Evolutionary conservation across 768 basidiomycete genomes (phyloP), one percentile per base, ranked within the genome.

Genomic region (Termitomyces sp.): DNA sequence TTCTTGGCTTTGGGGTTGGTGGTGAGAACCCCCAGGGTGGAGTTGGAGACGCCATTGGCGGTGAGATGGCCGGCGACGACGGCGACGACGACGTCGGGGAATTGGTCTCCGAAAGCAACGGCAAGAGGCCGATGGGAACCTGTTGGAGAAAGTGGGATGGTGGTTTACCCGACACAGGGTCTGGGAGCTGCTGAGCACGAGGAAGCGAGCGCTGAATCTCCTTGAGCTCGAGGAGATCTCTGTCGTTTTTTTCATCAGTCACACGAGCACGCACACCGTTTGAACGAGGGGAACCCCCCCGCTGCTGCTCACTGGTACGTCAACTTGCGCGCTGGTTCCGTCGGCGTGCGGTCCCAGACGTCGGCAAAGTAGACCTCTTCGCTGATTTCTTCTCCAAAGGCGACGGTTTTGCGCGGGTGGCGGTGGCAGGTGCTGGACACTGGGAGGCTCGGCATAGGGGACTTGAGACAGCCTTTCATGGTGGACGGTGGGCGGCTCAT

Each of bases 331-430:
- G 87, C 81, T 28, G 88, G 84, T 44, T 89, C 86, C 2, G 81
- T 79, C 3, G 90, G 90, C 1, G 88, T 89, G 16, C 90, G 80
- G 70, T 92, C 90, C 90, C 90, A 91, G 59, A 89, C 88, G 70
- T 92, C 90, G 3, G 88, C 90, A 35, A 79, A 71, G 68, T 81
- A 81, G 11, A 91, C 76, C 69, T 89, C 79, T 61, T 88, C 84
- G 13, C 76, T 73, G 57, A 79, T 81, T 2, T 81, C 75, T 3
- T 75, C 76, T 49, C 83, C 81, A 65, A 90, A 92, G 8, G 81
- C 81, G 35, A 92, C 90, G 36, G 79, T 81, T 73, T 90, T 89
- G 63, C 79, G 70, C 0, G 7, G 9, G 39, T 39, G 33, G 58
- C 57, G 33, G 63, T 55, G 67, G n/a, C n/a, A n/a, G n/a, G n/a